Percentiles rank a stretch among this genome's conserved stretches.
Conservation (phyloP, 345 rosid genomes). For the Eucalyptus globulus region DNA sequence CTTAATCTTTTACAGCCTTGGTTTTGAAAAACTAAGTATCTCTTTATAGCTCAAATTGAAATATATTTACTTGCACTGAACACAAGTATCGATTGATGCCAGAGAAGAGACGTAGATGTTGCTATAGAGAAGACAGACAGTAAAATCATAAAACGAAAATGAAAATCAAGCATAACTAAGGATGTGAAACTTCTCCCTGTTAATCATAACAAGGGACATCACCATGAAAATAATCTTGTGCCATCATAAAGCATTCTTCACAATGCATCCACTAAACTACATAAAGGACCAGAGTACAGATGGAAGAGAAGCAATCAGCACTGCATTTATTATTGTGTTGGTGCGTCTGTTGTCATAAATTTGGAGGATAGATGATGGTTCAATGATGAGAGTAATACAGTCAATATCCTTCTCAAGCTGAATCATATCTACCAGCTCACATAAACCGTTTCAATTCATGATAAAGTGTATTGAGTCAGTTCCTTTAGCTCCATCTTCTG, state of each 20-base stretch:
- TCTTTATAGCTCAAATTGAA: background rate
- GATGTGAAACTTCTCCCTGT: background rate
- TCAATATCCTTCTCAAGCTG: background rate
- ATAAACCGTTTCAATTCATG: background rate
- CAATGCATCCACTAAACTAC: background rate
- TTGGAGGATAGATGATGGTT: background rate
- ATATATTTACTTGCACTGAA: background rate
- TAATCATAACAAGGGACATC: background rate
- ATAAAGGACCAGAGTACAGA: background rate
- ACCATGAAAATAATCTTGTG: background rate
- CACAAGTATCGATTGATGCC: background rate
- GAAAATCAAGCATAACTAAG: background rate
- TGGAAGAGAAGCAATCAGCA: background rate
- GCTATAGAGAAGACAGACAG: background rate
- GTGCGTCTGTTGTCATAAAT: background rate
- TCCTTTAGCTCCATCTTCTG: background rate
- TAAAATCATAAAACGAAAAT: background rate
- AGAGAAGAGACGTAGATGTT: background rate
- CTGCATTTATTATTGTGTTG: background rate
- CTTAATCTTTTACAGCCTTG: background rate
- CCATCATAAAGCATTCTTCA: background rate
- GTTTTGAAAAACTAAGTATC: background rate
- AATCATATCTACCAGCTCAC: background rate
- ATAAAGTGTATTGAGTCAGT: background rate
- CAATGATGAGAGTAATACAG: background rate